phyloP scores from a whole-genome alignment of 2,329 filamentous ascomycete genomes.

The Sporothrix brasiliensis region DNA sequence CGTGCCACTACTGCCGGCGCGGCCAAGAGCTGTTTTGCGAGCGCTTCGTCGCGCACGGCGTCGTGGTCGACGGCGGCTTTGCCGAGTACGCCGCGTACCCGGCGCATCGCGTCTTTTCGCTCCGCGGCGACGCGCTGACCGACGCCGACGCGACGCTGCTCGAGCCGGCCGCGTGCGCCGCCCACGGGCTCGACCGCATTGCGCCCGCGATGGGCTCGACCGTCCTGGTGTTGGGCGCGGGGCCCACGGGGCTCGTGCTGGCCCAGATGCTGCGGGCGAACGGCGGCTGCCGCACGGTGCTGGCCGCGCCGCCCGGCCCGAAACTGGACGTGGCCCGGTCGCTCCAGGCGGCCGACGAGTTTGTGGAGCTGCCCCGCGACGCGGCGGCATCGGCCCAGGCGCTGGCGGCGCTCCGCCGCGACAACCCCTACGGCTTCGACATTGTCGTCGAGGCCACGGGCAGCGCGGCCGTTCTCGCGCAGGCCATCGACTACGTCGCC shows the following conservation, averaged over 20 bases:
- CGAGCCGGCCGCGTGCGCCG: slow-evolving; percentile 71
- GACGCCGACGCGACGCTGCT: slow-evolving; percentile 71
- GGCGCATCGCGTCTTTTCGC: slow-evolving; percentile 62
- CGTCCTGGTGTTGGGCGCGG: slow-evolving; percentile 49
- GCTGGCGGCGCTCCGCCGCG: slow-evolving; percentile 61
- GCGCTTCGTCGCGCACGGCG: slow-evolving; percentile 58
- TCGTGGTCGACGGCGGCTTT: slow-evolving; percentile 71
- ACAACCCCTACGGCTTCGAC: slow-evolving; percentile 73
- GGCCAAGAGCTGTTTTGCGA: slow-evolving; percentile 70
- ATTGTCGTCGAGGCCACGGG: slow-evolving; percentile 72
- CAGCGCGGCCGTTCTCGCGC: slow-evolving; percentile 68
- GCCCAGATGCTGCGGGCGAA: slow-evolving; percentile 46
- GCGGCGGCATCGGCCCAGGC: slow-evolving; percentile 56
- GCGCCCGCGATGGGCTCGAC: slow-evolving; percentile 30
- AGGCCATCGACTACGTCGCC: slow-evolving; percentile 71
- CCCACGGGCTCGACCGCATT: slow-evolving; percentile 70
- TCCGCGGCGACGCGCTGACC: slow-evolving; percentile 59
- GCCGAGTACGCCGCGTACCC: slow-evolving; percentile 66
- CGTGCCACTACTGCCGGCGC: slow-evolving; percentile 74
- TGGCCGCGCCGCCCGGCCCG: slow-evolving; percentile 68
- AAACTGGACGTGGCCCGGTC: slow-evolving; percentile 71
- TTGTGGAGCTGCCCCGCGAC: slow-evolving; percentile 57
- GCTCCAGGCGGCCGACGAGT: slow-evolving; percentile 58
- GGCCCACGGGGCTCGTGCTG: slow-evolving; percentile 48
- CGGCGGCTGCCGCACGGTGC: slow-evolving; percentile 61